Conservation (phyloP, 139 green algal species). For the Chlamydomonas asymmetrica region DNA sequence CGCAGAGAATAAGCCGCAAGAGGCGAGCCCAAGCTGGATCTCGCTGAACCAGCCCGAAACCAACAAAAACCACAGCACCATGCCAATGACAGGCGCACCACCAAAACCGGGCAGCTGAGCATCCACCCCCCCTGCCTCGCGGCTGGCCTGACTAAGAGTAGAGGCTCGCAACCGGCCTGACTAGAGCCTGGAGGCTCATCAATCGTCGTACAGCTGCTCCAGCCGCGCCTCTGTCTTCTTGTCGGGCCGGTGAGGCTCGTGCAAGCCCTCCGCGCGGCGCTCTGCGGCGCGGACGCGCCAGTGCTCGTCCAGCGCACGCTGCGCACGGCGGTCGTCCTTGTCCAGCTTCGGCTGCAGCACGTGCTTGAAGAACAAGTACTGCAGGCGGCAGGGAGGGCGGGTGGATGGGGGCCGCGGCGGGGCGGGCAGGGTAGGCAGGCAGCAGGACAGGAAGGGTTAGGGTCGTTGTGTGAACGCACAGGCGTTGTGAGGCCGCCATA, state of each 20-base stretch:
- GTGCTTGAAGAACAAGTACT: conserved; percentile 35
- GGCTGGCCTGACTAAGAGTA: too few relatives aligned
- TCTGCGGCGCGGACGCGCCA: conserved; percentile 38
- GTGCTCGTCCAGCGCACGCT: conserved; percentile 19
- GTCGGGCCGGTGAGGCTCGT: conserved; percentile 32
- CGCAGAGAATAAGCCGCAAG: too few relatives aligned
- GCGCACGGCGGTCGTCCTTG: conserved; percentile 8
- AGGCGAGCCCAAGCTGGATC: too few relatives aligned
- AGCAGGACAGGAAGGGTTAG: not conserved
- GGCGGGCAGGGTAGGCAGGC: not conserved
- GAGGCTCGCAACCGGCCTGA: too few relatives aligned
- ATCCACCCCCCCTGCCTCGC: too few relatives aligned
- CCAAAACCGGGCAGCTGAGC: too few relatives aligned
- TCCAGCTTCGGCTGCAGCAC: conserved; percentile 34
- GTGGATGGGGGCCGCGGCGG: too few relatives aligned
- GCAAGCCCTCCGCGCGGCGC: conserved; percentile 41
- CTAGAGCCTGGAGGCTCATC: too few relatives aligned
- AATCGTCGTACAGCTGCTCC: conserved; percentile 63
- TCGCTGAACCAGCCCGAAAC: too few relatives aligned
- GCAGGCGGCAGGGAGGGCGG: not conserved
- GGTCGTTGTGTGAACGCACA: not conserved
- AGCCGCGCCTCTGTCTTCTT: conserved; percentile 44
- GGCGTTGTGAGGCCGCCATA: not conserved
- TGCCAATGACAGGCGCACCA: too few relatives aligned
- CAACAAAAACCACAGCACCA: too few relatives aligned